Evolutionary conservation across 495 filamentous ascomycete genomes (phyloP).

Genomic region (Xylaria grammica): DNA sequence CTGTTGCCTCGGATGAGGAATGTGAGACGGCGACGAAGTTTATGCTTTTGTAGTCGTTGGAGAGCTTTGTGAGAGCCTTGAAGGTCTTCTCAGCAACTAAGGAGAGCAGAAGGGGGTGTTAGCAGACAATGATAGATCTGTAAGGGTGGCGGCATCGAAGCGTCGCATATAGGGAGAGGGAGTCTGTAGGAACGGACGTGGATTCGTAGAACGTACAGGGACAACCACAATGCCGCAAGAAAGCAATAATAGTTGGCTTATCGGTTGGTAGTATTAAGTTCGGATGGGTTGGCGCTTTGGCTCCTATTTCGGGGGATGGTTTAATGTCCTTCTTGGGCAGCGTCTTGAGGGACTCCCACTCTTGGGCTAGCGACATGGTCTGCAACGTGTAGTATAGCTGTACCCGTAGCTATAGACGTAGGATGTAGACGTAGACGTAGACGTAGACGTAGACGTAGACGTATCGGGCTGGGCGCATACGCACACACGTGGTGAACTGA

Average conservation of each 20-base stretch:
- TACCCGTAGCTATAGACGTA: no score
- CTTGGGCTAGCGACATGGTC: slow-evolving; percentile 23
- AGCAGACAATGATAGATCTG: neutral
- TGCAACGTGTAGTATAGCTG: neutral
- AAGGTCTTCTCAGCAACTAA: slow-evolving; percentile 65
- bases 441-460: no score
- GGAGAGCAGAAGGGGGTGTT: neutral
- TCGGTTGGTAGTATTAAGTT: slow-evolving; percentile 51
- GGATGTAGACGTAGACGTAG: no score
- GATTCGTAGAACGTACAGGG: slow-evolving; percentile 54
- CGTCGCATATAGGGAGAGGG: neutral
- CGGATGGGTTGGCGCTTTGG: slow-evolving; percentile 52
- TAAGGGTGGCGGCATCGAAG: neutral
- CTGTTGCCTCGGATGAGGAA: slow-evolving; percentile 53
- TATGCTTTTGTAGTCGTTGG: slow-evolving; percentile 51
- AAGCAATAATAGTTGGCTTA: slow-evolving; percentile 59
- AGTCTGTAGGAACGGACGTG: neutral
- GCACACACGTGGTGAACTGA: neutral
- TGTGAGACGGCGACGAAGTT: slow-evolving; percentile 65
- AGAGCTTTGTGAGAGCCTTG: slow-evolving; percentile 49
- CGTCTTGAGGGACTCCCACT: slow-evolving; percentile 39
- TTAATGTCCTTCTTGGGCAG: slow-evolving; percentile 37
- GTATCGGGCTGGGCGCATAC: neutral
- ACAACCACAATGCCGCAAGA: slow-evolving; percentile 66
- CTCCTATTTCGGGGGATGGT: slow-evolving; percentile 48